Conservation (phyloP, 495 filamentous ascomycete genomes). For the Penicillium mononematosum region DNA sequence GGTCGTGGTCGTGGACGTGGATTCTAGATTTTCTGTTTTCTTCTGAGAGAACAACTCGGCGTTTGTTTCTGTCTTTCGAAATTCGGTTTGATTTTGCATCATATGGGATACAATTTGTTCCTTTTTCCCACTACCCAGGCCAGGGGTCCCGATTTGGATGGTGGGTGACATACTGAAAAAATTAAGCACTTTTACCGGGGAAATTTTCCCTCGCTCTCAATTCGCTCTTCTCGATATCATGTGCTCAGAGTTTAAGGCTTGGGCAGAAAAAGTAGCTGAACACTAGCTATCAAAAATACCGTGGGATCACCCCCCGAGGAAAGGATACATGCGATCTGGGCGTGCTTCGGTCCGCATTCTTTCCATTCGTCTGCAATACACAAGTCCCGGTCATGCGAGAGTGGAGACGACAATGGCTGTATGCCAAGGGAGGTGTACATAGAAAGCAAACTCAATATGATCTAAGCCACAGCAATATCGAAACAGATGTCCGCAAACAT, state of each 20-base stretch:
- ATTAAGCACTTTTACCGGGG: slow-evolving; percentile 11
- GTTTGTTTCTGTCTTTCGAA: slow-evolving; percentile 31
- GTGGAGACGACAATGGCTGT: neutral
- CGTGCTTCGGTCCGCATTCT: neutral
- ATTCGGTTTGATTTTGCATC: slow-evolving; percentile 28
- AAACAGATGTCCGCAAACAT: neutral
- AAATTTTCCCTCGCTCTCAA: neutral
- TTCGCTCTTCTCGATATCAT: neutral
- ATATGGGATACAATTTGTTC: slow-evolving; percentile 23
- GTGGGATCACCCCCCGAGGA: neutral
- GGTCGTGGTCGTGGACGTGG: slow-evolving; percentile 60
- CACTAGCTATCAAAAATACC: neutral
- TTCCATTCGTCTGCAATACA: neutral
- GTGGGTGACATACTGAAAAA: slow-evolving; percentile 18
- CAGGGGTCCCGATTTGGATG: slow-evolving; percentile 19
- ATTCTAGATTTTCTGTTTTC: slow-evolving; percentile 41
- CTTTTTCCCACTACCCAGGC: slow-evolving; percentile 19
- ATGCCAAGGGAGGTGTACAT: neutral
- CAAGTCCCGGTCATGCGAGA: neutral
- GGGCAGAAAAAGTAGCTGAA: neutral
- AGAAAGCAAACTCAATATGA: neutral
- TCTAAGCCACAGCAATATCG: neutral
- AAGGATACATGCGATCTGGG: neutral
- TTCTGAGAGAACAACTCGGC: slow-evolving; percentile 24
- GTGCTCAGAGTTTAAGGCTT: no score